Base-by-base conservation (phyloP, 208 protist genomes). In the Wallacemonas sp. region DNA sequence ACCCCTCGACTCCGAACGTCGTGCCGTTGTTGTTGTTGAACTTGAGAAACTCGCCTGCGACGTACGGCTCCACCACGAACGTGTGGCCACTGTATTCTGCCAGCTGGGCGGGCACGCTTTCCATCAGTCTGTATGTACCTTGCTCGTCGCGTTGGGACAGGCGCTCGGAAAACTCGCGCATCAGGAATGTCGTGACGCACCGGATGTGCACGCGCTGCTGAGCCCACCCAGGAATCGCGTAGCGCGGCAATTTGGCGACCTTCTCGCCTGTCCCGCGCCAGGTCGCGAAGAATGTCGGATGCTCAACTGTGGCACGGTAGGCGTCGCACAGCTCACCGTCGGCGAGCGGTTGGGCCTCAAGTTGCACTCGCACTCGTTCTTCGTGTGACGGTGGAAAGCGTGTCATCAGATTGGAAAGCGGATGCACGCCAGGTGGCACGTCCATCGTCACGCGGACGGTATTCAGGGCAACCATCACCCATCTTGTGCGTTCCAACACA, bases 11-110 rank as follows among this genome's bases (percentile, higher is more conserved):
- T 6, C n/a, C 41, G 14, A 47, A 23, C 8, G 21, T n/a, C 4
- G 41, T n/a, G 41, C 41, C 41, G n/a, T 47, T 47, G 41, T 47
- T 47, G 41, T 47, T 47, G 16, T 47, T 47, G 41, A 47, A 47
- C 3, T 12, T 2, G 41, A n/a, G 14, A 47, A 47, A 47, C 41
- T 21, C 16, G 21, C 41, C 41, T 4, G 41, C 16, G 41, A 47
- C n/a, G 41, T n/a, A n/a, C 8, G 41, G 41, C 41, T 47, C 41
- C 41, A 47, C 41, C 16, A 47, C 41, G 21, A 12, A 47, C 41
- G 11, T n/a, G 14, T 47, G n/a, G n/a, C n/a, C n/a, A n/a, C n/a
- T n/a, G n/a, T n/a, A n/a, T n/a, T n/a, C n/a, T n/a, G n/a, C n/a
- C n/a, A n/a, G n/a, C n/a, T n/a, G n/a, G n/a, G n/a, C n/a, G n/a